Conservation (phyloP, 495 filamentous ascomycete species). For the Eremomyces bilateralis region DNA sequence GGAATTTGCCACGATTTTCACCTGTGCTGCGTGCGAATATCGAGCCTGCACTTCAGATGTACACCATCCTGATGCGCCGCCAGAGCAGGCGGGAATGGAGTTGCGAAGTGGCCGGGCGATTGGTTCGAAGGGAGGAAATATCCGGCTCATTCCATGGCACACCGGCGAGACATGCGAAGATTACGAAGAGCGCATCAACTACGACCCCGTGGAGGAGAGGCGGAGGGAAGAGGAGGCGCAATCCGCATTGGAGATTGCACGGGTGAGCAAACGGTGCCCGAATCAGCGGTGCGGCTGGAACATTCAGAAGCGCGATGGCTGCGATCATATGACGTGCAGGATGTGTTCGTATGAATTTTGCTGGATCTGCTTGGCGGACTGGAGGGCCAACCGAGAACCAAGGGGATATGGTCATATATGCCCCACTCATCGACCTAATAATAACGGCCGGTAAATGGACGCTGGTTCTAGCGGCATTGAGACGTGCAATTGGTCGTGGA, state of each 20-base stretch:
- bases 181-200: conserved; percentile 1
- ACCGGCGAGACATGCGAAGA: conserved; percentile 18
- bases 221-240: not conserved
- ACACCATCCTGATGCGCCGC: too few relatives aligned
- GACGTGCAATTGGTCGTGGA: too few relatives aligned
- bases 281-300: conserved; percentile 1
- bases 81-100: too few relatives aligned
- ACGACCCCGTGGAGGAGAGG: not conserved
- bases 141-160: conserved; percentile 22
- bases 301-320: conserved; percentile 6
- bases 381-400: too few relatives aligned
- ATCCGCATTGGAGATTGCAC: not conserved
- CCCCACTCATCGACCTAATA: too few relatives aligned
- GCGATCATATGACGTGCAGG: conserved; percentile 7
- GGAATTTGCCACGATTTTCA: conserved; percentile 13
- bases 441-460: too few relatives aligned
- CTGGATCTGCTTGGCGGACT: conserved; percentile 4
- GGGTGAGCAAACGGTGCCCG: conserved; percentile 1
- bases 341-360: conserved; percentile 4
- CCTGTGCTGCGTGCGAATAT: conserved; percentile 19
- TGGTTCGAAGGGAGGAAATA: too few relatives aligned
- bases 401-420: too few relatives aligned
- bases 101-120: too few relatives aligned
- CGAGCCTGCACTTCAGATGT: conserved; percentile 19
- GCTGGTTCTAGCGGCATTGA: too few relatives aligned